These are phyloP conservation scores for Naganishia vaughanmartiniae DNA, from an alignment of 768 basidiomycete species.

Conservation along the genomic window DNA sequence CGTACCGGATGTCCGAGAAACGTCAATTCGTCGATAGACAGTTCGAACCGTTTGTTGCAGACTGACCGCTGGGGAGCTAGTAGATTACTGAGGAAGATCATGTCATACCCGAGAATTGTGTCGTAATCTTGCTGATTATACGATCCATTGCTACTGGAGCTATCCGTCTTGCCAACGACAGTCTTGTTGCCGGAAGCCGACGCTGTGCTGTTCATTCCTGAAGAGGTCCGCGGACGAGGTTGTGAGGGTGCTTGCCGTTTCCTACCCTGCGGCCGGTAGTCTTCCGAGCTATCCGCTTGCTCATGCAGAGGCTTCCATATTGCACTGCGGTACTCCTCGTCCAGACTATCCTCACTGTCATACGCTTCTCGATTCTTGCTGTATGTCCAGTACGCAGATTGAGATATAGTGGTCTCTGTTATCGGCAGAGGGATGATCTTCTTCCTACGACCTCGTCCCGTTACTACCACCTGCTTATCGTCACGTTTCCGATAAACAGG, in stretches of 20 bases:
- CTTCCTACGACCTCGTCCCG: neutral
- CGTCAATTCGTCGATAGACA: constrained; percentile 82
- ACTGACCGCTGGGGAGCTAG: constrained; percentile 72
- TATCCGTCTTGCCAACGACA: constrained; percentile 18
- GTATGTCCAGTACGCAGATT: constrained; percentile 26
- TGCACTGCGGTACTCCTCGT: constrained; percentile 23
- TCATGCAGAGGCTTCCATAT: constrained; percentile 32
- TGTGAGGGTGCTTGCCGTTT: constrained; percentile 25
- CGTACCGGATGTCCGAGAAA: constrained; percentile 95
- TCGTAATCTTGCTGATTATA: constrained; percentile 48
- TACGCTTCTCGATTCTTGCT: constrained; percentile 26
- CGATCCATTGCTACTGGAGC: constrained; percentile 25
- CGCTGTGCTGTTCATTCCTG: neutral
- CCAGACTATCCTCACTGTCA: constrained; percentile 26
- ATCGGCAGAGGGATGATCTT: constrained; percentile 9
- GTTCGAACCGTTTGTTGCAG: constrained; percentile 92
- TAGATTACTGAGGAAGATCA: constrained; percentile 75
- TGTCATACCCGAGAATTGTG: constrained; percentile 70
- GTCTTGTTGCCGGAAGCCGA: constrained; percentile 10
- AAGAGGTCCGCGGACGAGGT: neutral
- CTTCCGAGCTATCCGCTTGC: constrained; percentile 14
- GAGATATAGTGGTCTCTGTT: constrained; percentile 22
- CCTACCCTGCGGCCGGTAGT: constrained; percentile 11
- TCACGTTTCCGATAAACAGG: constrained; percentile 54
- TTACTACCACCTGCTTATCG: constrained; percentile 30